Percentiles rank a stretch among this genome's conserved stretches.
These are phyloP conservation scores for Ceratobasidium sp. DNA, from an alignment of 1,284 basidiomycete species.

Conservation along the genomic window DNA sequence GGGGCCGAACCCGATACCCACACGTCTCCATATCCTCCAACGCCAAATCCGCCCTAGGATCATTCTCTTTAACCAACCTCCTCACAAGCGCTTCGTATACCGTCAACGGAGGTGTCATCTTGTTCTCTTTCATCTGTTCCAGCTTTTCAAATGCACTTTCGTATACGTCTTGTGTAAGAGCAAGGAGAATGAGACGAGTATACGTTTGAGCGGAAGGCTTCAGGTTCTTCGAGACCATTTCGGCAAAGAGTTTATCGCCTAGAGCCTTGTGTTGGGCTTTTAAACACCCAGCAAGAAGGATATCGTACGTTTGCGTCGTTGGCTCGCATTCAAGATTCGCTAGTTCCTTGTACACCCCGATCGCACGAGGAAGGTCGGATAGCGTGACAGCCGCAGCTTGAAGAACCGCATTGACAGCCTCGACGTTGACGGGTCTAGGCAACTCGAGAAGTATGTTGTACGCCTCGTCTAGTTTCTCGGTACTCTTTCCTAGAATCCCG, in stretches of 20 bases:
- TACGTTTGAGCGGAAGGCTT: constrained; percentile 67
- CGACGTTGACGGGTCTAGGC: constrained; percentile 59
- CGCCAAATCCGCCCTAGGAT: constrained; percentile 70
- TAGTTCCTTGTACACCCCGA: constrained; percentile 76
- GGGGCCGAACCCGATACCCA: constrained; percentile 53
- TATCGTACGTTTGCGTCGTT: constrained; percentile 71
- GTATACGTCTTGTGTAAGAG: constrained; percentile 72
- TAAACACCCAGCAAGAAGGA: constrained; percentile 71
- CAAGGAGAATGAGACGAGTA: constrained; percentile 70
- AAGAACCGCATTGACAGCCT: constrained; percentile 70
- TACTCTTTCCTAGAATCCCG: constrained; percentile 54
- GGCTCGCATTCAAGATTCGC: constrained; percentile 63
- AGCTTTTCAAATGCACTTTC: constrained; percentile 89
- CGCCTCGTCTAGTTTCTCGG: constrained; percentile 56
- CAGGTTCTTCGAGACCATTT: constrained; percentile 65
- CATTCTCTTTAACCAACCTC: constrained; percentile 64
- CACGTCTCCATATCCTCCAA: constrained; percentile 71
- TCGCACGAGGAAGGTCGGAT: constrained; percentile 75
- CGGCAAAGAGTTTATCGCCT: constrained; percentile 62
- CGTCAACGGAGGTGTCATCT: constrained; percentile 59
- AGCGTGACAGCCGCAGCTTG: constrained; percentile 63
- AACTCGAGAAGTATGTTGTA: constrained; percentile 72
- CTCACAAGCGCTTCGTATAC: constrained; percentile 70
- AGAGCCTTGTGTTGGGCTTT: constrained; percentile 62
- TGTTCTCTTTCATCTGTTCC: constrained; percentile 80